Conservation (phyloP, 352 stramenopile species). For the Thalassiosira ordinaria region DNA sequence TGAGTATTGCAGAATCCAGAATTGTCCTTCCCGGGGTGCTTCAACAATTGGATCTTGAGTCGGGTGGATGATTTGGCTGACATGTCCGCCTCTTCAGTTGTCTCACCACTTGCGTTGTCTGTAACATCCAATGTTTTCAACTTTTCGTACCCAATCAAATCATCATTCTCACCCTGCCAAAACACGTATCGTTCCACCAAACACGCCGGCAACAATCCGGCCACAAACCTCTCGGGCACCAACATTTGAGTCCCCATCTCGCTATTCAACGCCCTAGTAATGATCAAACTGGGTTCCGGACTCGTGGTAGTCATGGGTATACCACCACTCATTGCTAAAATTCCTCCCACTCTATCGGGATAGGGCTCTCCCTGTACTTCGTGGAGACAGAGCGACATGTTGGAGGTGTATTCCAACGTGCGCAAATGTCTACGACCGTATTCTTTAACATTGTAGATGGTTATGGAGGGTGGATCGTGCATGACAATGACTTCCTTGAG, state of each 20-base stretch:
- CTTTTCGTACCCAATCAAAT: constrained; percentile 93
- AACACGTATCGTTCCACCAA: constrained; percentile 96
- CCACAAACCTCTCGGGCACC: constrained; percentile 91
- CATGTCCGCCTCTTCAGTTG: constrained; percentile 79
- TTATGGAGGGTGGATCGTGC: constrained; percentile 91
- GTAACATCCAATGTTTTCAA: no score
- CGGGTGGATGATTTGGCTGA: constrained; percentile 68
- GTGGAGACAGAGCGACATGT: constrained; percentile 92
- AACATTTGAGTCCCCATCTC: constrained; percentile 87
- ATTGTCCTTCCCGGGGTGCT: constrained; percentile 76
- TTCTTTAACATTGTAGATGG: constrained; percentile 97
- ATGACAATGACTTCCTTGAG: constrained; percentile 99
- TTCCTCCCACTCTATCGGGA: constrained; percentile 82
- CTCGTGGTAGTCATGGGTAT: constrained; percentile 84
- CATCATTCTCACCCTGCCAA: constrained; percentile 95
- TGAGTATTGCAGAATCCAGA: constrained; percentile 86
- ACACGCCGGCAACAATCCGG: constrained; percentile 92
- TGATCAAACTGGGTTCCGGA: constrained; percentile 89
- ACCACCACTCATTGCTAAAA: constrained; percentile 84
- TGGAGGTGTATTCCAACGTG: constrained; percentile 97
- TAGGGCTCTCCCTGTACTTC: constrained; percentile 89
- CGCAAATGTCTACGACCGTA: constrained; percentile 95
- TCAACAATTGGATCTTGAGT: constrained; percentile 83
- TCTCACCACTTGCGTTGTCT: no score
- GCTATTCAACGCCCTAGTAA: constrained; percentile 87